Conservation (phyloP, 2,329 filamentous ascomycete genomes). For the Trichoderma sp. region DNA sequence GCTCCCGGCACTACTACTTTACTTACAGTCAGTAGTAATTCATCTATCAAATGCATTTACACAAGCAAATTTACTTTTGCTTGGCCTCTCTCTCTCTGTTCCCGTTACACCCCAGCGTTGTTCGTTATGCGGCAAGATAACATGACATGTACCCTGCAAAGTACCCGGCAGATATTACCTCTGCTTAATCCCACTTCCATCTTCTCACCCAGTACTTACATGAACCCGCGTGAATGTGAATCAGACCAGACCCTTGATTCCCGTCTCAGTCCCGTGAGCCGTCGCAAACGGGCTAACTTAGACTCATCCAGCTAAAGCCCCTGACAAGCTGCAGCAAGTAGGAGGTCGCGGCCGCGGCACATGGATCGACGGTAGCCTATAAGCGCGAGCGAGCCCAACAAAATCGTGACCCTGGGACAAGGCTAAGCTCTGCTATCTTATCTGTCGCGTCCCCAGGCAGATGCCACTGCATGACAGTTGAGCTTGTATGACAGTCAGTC, state of each 20-base stretch:
- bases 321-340: conserved; percentile 5
- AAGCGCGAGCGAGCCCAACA: neutral
- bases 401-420: neutral
- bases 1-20: neutral
- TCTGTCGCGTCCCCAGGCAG: neutral
- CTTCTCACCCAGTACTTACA: neutral
- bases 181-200: neutral
- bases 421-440: neutral
- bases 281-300: neutral
- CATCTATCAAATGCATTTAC: no score
- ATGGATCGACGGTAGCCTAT: neutral
- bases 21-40: neutral
- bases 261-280: neutral
- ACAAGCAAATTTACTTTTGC: no score
- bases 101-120: no score
- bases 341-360: conserved; percentile 5
- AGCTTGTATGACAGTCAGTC: neutral
- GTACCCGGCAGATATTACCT: neutral
- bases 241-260: neutral
- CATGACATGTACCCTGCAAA: neutral
- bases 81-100: neutral
- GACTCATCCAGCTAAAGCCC: neutral
- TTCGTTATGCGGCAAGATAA: neutral
- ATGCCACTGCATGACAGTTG: neutral
- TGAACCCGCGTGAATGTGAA: no score